Conservation (phyloP, 495 filamentous ascomycete genomes). For the Astrothelium subdiscretum region DNA sequence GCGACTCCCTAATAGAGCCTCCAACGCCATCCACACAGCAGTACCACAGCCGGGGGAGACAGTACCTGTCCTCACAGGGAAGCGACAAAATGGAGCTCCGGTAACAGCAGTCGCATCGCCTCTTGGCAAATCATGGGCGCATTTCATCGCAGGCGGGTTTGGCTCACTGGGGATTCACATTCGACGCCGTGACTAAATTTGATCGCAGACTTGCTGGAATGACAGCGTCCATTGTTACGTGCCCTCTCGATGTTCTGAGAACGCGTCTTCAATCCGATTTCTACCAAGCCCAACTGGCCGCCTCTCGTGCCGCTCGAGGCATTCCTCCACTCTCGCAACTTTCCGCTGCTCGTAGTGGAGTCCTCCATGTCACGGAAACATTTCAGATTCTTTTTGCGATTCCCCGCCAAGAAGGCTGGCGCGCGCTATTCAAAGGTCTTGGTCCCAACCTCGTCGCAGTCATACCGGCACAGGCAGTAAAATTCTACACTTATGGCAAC, state of each 20-base stretch:
- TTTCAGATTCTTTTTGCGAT: constrained; percentile 70
- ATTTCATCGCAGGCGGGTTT: constrained; percentile 79
- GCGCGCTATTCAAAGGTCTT: constrained; percentile 78
- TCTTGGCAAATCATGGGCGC: constrained; percentile 70
- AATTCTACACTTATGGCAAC: constrained; percentile 84
- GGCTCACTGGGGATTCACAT: constrained; percentile 6
- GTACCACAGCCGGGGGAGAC: constrained; percentile 49
- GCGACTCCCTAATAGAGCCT: not conserved
- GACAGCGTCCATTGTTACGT: constrained; percentile 74
- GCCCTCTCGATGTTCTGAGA: constrained; percentile 82
- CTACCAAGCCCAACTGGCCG: constrained; percentile 57
- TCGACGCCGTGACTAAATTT: constrained; percentile 11
- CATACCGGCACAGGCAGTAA: constrained; percentile 74
- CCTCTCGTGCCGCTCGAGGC: constrained; percentile 35
- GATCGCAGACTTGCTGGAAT: constrained; percentile 64
- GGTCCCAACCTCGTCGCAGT: constrained; percentile 81
- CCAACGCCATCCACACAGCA: constrained; percentile 6
- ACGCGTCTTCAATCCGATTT: constrained; percentile 84
- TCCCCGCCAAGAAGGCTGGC: constrained; percentile 64
- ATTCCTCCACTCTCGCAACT: constrained; percentile 35
- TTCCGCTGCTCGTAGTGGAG: constrained; percentile 34
- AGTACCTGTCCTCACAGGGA: constrained; percentile 42
- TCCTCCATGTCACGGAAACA: constrained; percentile 62
- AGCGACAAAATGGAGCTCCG: constrained; percentile 24
- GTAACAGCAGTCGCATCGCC: constrained; percentile 32